phyloP scores from a whole-genome alignment of 2,329 filamentous ascomycete genomes.

The Ramularia endophylla region DNA sequence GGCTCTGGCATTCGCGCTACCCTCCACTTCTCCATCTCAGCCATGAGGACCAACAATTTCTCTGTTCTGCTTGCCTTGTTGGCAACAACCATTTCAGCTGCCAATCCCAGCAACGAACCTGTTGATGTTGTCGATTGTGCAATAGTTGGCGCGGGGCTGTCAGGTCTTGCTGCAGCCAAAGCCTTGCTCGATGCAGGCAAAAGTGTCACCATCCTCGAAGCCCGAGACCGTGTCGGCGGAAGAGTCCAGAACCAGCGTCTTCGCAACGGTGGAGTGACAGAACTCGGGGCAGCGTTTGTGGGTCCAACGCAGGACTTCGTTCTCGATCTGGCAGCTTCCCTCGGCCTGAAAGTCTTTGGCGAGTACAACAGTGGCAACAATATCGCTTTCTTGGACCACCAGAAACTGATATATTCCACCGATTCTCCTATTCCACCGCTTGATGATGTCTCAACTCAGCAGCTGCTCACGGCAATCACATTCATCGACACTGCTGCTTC shows the following conservation, averaged over 20 bases:
- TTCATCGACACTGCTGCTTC: conserved; percentile 3
- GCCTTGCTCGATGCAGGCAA: conserved; percentile 17
- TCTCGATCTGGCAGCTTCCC: conserved; percentile 16
- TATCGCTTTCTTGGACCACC: conserved; percentile 2
- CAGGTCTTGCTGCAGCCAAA: conserved; percentile 22
- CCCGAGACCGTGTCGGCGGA: conserved; percentile 27
- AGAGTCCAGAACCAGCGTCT: conserved; percentile 19
- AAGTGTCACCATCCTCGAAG: conserved; percentile 22
- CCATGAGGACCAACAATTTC: no score
- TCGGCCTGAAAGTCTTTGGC: conserved; percentile 16
- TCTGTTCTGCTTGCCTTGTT: no score
- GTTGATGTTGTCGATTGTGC: conserved; percentile 5
- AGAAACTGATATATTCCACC: conserved; percentile 2
- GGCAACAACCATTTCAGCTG: no score
- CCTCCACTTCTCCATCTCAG: no score
- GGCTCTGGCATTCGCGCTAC: no score
- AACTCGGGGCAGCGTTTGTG: conserved; percentile 25
- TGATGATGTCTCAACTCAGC: neutral
- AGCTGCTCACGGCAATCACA: neutral
- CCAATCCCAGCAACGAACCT: no score
- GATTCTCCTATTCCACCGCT: neutral
- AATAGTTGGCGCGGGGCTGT: conserved; percentile 23
- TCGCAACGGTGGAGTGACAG: conserved; percentile 15
- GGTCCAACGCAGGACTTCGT: conserved; percentile 24
- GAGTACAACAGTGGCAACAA: conserved; percentile 15